Base-by-base conservation (phyloP, 2,329 filamentous ascomycete species). In the Fusarium poae region DNA sequence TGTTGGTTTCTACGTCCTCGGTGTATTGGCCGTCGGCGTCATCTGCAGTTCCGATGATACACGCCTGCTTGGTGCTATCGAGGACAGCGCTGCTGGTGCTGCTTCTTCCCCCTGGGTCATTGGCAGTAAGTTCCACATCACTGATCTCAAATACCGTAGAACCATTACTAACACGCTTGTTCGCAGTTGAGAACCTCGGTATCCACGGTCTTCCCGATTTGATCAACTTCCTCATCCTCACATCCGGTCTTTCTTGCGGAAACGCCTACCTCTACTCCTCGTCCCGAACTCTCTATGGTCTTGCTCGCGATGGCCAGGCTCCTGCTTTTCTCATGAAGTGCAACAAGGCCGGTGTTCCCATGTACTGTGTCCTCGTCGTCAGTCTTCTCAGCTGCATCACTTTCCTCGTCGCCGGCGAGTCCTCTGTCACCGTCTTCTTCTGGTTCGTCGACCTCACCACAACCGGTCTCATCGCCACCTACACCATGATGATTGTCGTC, bases 1-100 rank as follows among this genome's bases (percentile, higher is more conserved):
- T 32, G 89, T 89, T 1, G 79, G 85, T 2, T 92, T 93, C 79
- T 93, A 92, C 78, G 84, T 92, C n/a, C 82, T 93, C 75, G 68
- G 82, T 82, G 84, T 90, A 39, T 85, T 88, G 58, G 82, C 83
- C 15, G 84, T 86, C 4, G 81, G 84, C 16, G 82, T 89, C 46
- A 80, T 86, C 27, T 81, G 86, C 54, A 86, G 85, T 71, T 86
- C 79, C 78, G 87, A 81, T 59, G 84, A 80, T 27, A 34, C 62
- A 2, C 71, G 74, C 10, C 77, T 61, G 85, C 88, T 57, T 7
- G 73, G 72, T 35, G 76, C 77, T 73, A 57, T 79, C 27, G 84
- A 83, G 18, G 84, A 88, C 70, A 87, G 73, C n/a, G 65, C 61
- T 78, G 87, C 71, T 82, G 84, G 82, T n/a, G 85, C 86, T 11